These are phyloP conservation scores for Boletellus sp. DNA, from an alignment of 1,284 basidiomycete species.

Conservation along the genomic window DNA sequence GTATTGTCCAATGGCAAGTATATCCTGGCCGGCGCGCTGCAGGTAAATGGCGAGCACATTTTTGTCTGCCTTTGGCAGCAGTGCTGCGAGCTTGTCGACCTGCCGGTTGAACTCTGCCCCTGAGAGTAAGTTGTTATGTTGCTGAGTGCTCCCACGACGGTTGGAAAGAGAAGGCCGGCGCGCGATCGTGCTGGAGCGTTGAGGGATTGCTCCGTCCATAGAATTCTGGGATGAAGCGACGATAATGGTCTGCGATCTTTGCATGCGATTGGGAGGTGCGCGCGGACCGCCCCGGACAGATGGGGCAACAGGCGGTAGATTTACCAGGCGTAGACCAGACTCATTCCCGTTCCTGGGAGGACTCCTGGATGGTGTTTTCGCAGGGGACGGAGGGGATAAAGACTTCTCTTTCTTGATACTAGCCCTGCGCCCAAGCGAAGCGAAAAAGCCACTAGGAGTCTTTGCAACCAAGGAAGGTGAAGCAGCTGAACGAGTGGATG, in stretches of 20 bases:
- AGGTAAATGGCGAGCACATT: conserved; percentile 70
- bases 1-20: conserved; percentile 82
- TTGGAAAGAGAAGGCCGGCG: conserved; percentile 52
- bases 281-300: conserved; percentile 73
- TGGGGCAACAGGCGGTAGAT: conserved; percentile 42
- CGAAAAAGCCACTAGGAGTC: conserved; percentile 61
- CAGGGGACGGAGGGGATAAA: conserved; percentile 32
- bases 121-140: conserved; percentile 6
- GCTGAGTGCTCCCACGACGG: conserved; percentile 19
- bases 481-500: conserved; percentile 28
- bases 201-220: conserved; percentile 26
- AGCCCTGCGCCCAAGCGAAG: conserved; percentile 67
- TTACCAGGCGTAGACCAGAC: conserved; percentile 33
- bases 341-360: conserved; percentile 36
- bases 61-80: conserved; percentile 76
- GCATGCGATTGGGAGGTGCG: conserved; percentile 58
- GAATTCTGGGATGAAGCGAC: conserved; percentile 41
- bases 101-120: conserved; percentile 54
- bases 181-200: conserved; percentile 42
- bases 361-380: conserved; percentile 42
- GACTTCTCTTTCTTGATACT: conserved; percentile 48
- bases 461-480: conserved; percentile 35
- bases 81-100: conserved; percentile 67
- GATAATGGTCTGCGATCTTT: conserved; percentile 65
- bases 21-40: conserved; percentile 69